Evolutionary conservation across 192 early-diverging fungal species (phyloP).

Genomic region (Mortierella antarctica): DNA sequence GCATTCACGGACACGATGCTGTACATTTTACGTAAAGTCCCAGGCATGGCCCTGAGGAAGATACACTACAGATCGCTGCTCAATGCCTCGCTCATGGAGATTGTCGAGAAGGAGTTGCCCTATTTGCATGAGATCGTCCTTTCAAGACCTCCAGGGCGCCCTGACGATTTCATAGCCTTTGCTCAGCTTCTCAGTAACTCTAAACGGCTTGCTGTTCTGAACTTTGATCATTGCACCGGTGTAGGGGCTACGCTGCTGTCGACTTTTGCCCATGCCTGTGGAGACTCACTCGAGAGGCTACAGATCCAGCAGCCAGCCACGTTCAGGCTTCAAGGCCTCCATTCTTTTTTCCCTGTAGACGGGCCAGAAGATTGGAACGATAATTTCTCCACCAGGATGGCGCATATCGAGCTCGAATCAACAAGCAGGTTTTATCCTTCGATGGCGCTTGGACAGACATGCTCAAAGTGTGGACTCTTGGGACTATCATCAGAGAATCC

Average conservation of each 20-base stretch:
- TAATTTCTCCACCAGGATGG: neutral
- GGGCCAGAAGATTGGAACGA: slow-evolving; percentile 15
- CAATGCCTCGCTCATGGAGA: neutral
- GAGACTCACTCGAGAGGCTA: slow-evolving; percentile 7
- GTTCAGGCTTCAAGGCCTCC: slow-evolving; percentile 4
- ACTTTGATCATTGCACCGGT: slow-evolving; percentile 16
- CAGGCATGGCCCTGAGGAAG: slow-evolving; percentile 24
- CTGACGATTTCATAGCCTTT: slow-evolving; percentile 11
- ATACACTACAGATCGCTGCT: slow-evolving; percentile 26
- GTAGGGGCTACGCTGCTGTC: slow-evolving; percentile 13
- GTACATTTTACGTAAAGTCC: slow-evolving; percentile 23
- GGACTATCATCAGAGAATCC: neutral
- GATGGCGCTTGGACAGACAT: slow-evolving; percentile 2
- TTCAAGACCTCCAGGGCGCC: slow-evolving; percentile 16
- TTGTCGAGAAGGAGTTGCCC: slow-evolving; percentile 7
- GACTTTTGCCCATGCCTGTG: slow-evolving; percentile 21
- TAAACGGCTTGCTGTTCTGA: neutral
- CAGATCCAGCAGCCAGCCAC: slow-evolving; percentile 20
- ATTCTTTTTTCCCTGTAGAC: slow-evolving; percentile 30
- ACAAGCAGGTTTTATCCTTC: neutral
- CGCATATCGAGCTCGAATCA: neutral
- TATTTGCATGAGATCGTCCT: slow-evolving; percentile 6
- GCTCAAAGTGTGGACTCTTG: neutral
- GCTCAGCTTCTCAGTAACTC: slow-evolving; percentile 11
- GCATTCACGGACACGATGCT: slow-evolving; percentile 16